Evolutionary conservation across 768 basidiomycete genomes (phyloP), one percentile per base, ranked within the genome.

Genomic region (Suillus weaverae): DNA sequence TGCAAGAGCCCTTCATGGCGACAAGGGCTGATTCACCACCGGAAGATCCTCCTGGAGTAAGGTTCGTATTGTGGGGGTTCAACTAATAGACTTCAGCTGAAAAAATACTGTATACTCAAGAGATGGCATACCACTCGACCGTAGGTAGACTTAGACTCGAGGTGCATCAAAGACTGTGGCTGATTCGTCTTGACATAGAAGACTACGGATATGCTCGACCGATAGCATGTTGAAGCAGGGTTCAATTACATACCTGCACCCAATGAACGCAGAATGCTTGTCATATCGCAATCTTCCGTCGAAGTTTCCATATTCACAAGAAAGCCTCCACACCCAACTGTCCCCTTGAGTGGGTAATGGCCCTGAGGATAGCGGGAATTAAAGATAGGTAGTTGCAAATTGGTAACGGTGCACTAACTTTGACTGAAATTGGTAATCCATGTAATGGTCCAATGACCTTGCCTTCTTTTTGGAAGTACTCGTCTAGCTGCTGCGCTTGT

Each of bases 1-100:
- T 66, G 33, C 80, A 79, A 22, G 78, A 76, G 44, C 84, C 84
- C 38, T 78, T 78, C 61, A 85, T 66, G 8, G 82, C 82, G 1
- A 85, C 61, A 1, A 85, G 68, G 0, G 85, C 83, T 3, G 78
- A 76, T 70, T 84, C 85, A 32, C 85, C 85, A 8, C 85, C 85
- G 1, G 81, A 81, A 13, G 83, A 84, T 26, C 85, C 85, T 18
- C 85, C 85, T 1, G 78, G 69, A 0, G 81, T 82, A 33, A 84
- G 70, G 14, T 72, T 50, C 3, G 78, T 72, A 66, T 85, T 84
- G 71, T 74, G 71, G 0, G 85, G 85, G 63, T 86, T 84, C 36
- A 76, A 67, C 53, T 84, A 73, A 44, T 41, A 20, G 11, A 32
- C 18, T 32, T 62, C 9, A 36, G 36, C 39, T 22, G 20, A 50